Conservation (phyloP, 2,329 filamentous ascomycete species). For the Ramularia collo-cygni region DNA sequence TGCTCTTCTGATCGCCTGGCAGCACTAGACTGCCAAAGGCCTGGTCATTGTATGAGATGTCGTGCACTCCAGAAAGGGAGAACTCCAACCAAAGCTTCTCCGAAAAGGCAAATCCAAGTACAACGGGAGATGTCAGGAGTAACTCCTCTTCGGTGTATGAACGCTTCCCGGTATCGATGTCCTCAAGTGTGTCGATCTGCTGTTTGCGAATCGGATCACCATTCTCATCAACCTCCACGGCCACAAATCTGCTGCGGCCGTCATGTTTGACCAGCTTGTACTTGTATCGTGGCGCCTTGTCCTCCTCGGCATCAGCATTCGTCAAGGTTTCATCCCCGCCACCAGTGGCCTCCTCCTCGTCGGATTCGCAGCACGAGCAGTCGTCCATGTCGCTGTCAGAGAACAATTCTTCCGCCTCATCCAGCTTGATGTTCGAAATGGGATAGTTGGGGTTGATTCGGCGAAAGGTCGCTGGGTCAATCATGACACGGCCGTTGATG, state of each 20-base stretch:
- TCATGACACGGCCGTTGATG: slow-evolving; percentile 80
- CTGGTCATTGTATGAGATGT: slow-evolving; percentile 77
- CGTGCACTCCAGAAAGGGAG: slow-evolving; percentile 66
- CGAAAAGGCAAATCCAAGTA: slow-evolving; percentile 78
- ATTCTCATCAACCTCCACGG: slow-evolving; percentile 50
- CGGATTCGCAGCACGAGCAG: slow-evolving; percentile 31
- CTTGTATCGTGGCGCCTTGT: slow-evolving; percentile 33
- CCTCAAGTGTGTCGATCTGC: slow-evolving; percentile 51
- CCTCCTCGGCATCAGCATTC: slow-evolving; percentile 45
- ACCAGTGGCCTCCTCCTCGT: slow-evolving; percentile 37
- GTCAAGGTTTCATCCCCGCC: slow-evolving; percentile 43
- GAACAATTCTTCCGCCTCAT: slow-evolving; percentile 45
- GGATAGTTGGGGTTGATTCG: slow-evolving; percentile 82
- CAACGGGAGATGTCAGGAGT: slow-evolving; percentile 73
- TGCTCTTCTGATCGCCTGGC: slow-evolving; percentile 52
- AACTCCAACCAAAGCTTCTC: slow-evolving; percentile 92
- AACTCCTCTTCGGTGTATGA: slow-evolving; percentile 74
- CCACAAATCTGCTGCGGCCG: slow-evolving; percentile 45
- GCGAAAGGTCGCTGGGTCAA: slow-evolving; percentile 75
- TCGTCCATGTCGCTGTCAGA: slow-evolving; percentile 46
- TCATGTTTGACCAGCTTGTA: slow-evolving; percentile 40
- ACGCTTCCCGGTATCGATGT: slow-evolving; percentile 24
- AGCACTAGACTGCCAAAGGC: slow-evolving; percentile 80
- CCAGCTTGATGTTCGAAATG: slow-evolving; percentile 65
- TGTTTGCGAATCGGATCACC: slow-evolving; percentile 50